These are phyloP conservation scores for Tetradesmus lagerheimii DNA, from an alignment of 139 green algal genomes.

Conservation along the genomic window DNA sequence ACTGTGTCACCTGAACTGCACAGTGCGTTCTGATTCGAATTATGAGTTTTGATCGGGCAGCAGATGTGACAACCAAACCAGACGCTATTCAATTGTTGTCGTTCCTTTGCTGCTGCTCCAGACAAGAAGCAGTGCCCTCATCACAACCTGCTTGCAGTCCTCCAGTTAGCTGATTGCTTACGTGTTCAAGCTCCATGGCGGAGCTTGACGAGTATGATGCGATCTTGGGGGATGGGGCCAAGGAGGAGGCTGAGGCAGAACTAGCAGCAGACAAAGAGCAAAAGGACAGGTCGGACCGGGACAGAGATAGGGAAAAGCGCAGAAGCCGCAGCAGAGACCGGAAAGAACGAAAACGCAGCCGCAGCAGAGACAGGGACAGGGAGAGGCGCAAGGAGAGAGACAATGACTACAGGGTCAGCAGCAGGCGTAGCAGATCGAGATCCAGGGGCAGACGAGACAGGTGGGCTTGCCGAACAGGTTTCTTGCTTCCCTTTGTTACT, in stretches of 20 bases:
- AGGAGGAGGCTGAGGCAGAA: background rate
- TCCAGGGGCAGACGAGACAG: background rate
- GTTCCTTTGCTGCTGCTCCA: background rate
- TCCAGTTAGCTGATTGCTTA: background rate
- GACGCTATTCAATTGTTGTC: background rate
- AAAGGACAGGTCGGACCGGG: background rate
- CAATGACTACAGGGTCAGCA: slow-evolving; percentile 18
- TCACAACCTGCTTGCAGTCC: too few relatives aligned
- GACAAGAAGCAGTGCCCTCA: background rate
- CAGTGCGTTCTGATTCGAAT: too few relatives aligned
- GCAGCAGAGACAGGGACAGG: slow-evolving; percentile 47
- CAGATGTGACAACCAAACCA: too few relatives aligned
- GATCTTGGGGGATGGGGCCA: background rate
- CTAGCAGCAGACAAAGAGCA: background rate
- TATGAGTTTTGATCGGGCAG: too few relatives aligned
- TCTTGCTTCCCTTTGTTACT: background rate
- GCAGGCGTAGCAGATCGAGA: slow-evolving; percentile 28
- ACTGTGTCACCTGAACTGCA: too few relatives aligned
- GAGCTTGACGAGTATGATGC: slow-evolving; percentile 42
- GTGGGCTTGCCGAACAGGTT: background rate
- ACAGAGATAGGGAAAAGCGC: background rate
- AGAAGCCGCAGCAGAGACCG: slow-evolving; percentile 21
- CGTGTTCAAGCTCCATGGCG: slow-evolving; percentile 2
- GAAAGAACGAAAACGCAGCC: slow-evolving; percentile 7
- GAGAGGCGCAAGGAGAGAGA: slow-evolving; percentile 31